These are phyloP conservation scores for Dioszegia crocea DNA, from an alignment of 768 basidiomycete species.

Conservation along the genomic window DNA sequence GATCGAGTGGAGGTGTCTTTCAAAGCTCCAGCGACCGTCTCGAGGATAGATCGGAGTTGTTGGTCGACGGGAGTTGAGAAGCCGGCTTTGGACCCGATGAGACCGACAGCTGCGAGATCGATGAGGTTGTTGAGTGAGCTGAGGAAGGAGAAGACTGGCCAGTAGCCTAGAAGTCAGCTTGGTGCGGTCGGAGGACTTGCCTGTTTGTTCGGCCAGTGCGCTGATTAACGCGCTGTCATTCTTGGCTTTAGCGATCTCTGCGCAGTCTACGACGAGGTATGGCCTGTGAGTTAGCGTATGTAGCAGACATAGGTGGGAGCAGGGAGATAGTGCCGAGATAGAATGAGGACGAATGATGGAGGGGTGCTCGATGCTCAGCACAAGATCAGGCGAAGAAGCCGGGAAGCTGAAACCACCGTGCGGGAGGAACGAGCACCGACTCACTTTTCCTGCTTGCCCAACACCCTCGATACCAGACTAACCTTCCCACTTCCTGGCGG, in stretches of 20 bases:
- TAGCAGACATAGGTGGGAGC: no score
- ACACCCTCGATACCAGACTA: conserved; percentile 47
- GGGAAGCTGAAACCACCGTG: no score
- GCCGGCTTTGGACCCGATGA: conserved; percentile 98
- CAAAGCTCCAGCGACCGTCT: conserved; percentile 69
- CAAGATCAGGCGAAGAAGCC: no score
- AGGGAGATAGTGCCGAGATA: no score
- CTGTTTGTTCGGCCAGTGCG: conserved; percentile 72
- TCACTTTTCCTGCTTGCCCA: conserved; percentile 47
- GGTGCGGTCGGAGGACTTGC: conserved; percentile 60
- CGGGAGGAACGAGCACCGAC: no score
- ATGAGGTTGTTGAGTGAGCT: conserved; percentile 75
- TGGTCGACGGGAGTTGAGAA: conserved; percentile 72
- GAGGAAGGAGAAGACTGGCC: conserved; percentile 80
- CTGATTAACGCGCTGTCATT: conserved; percentile 64
- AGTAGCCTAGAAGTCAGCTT: conserved; percentile 48
- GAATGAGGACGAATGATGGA: no score
- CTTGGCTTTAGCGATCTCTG: conserved; percentile 60
- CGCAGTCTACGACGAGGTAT: conserved; percentile 76
- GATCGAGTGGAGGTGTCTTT: conserved; percentile 57
- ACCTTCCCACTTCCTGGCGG: conserved; percentile 52
- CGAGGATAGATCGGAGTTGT: conserved; percentile 78
- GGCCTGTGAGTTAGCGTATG: conserved; percentile 53
- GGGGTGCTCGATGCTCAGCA: no score
- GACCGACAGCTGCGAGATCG: conserved; percentile 83